A percentile compares a stretch with the other conserved stretches of the same genome.
Evolutionary conservation across 352 stramenopile species (phyloP).

Genomic region (Bremia lactucae): DNA sequence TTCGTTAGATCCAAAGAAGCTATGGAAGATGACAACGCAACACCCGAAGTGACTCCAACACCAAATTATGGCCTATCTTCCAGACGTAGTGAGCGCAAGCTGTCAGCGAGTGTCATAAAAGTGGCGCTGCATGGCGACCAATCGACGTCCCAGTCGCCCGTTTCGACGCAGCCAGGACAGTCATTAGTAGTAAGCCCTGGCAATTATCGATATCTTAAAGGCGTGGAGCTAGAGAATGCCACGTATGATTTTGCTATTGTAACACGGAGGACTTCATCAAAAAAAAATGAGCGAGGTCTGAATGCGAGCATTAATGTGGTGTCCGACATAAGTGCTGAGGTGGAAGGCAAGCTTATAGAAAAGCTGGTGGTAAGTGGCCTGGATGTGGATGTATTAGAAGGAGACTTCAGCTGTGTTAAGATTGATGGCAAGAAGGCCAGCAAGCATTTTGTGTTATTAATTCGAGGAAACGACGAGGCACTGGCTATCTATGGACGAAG

Average conservation of each 20-base stretch:
- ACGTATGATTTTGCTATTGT: conserved; percentile 73
- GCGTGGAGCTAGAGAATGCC: conserved; percentile 32
- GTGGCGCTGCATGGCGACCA: conserved; percentile 50
- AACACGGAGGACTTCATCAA: conserved; percentile 25
- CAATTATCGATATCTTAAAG: conserved; percentile 48
- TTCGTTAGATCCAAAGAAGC: too few species aligned
- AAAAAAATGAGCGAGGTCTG: conserved; percentile 14
- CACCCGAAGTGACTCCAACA: conserved; percentile 24
- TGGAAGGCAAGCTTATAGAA: conserved; percentile 41
- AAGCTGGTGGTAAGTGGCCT: conserved; percentile 50
- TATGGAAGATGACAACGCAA: conserved; percentile 30
- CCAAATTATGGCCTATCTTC: conserved; percentile 5
- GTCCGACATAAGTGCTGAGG: conserved; percentile 10
- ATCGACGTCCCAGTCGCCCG: conserved; percentile 38
- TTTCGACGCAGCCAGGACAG: conserved; percentile 24
- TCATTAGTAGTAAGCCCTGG: conserved; percentile 21
- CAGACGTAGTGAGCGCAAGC: conserved; percentile 22
- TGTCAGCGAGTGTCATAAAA: conserved; percentile 39
- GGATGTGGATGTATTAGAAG: conserved; percentile 63
- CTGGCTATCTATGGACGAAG: conserved; percentile 44
- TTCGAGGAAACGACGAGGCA: conserved; percentile 56
- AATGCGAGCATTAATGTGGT: conserved; percentile 5
- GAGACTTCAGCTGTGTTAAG: conserved; percentile 44
- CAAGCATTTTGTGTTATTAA: conserved; percentile 65
- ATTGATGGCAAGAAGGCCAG: conserved; percentile 27